Evolutionary conservation across 2,329 filamentous ascomycete genomes (phyloP).

Genomic region (Pseudocercospora eumusae): DNA sequence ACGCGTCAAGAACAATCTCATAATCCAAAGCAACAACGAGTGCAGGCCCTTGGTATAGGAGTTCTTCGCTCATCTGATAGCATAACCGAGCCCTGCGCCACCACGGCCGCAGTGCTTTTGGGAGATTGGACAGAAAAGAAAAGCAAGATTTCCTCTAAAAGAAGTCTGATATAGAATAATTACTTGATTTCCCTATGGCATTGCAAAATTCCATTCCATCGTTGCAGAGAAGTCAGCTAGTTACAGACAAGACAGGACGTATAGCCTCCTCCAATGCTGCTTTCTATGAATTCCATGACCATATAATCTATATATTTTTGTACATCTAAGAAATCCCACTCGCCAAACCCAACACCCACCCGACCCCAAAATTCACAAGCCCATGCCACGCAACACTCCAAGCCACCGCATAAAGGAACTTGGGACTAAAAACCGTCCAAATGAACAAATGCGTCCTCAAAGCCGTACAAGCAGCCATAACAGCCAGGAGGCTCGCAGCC

Average conservation of each 20-base stretch:
- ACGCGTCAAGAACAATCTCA: background rate
- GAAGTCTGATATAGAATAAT: too few species aligned
- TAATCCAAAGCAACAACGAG: background rate
- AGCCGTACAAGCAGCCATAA: slow-evolving; percentile 86
- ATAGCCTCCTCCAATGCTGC: too few species aligned
- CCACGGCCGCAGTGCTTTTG: too few species aligned
- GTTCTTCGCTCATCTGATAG: background rate
- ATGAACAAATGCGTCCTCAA: slow-evolving; percentile 91
- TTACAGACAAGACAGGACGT: too few species aligned
- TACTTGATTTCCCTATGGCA: too few species aligned
- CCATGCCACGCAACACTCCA: slow-evolving; percentile 86
- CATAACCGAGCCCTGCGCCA: too few species aligned
- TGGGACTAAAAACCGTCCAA: slow-evolving; percentile 98
- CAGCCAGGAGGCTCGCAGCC: slow-evolving; percentile 63
- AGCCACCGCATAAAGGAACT: slow-evolving; percentile 87
- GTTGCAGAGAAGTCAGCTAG: too few species aligned
- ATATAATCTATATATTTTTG: too few species aligned
- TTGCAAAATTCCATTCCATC: too few species aligned
- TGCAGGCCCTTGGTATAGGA: background rate
- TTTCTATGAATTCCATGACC: too few species aligned
- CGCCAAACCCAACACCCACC: slow-evolving; percentile 20
- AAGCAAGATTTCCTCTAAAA: too few species aligned
- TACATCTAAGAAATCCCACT: slow-evolving; percentile 5
- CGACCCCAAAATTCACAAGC: slow-evolving; percentile 66
- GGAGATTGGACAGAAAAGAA: too few species aligned